Conservation (phyloP, 768 basidiomycete species). For the Phaeotremella fagi region DNA sequence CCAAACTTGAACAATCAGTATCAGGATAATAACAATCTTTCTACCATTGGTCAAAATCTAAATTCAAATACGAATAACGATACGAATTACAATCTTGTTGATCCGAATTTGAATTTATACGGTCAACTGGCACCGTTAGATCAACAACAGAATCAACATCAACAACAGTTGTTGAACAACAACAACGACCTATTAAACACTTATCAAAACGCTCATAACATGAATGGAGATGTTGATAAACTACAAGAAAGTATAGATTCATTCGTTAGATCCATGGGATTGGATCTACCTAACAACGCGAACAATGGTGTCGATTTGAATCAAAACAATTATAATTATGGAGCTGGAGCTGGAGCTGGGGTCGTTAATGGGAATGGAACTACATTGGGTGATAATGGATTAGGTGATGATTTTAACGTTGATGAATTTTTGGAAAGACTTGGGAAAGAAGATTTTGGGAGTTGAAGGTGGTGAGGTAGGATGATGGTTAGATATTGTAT, state of each 20-base stretch:
- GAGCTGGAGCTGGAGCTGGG: neutral
- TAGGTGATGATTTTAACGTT: slow-evolving; percentile 34
- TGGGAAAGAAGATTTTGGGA: slow-evolving; percentile 15
- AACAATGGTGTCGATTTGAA: too few relatives aligned
- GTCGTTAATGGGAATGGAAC: neutral
- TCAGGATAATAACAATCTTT: neutral
- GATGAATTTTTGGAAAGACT: slow-evolving; percentile 34
- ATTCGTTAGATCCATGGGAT: slow-evolving; percentile 65
- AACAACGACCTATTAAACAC: slow-evolving; percentile 55
- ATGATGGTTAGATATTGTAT: neutral
- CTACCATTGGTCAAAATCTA: slow-evolving; percentile 30
- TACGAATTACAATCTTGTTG: slow-evolving; percentile 2
- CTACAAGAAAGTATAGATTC: slow-evolving; percentile 65
- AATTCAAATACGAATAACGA: slow-evolving; percentile 12
- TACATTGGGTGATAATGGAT: slow-evolving; percentile 6
- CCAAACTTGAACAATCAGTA: neutral
- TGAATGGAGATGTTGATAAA: slow-evolving; percentile 68
- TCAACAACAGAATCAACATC: too few relatives aligned
- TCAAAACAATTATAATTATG: too few relatives aligned
- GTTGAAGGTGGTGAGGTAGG: neutral
- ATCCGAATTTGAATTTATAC: slow-evolving; percentile 38
- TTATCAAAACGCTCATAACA: slow-evolving; percentile 61
- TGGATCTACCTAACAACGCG: slow-evolving; percentile 53
- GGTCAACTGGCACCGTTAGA: slow-evolving; percentile 33
- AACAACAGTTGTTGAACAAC: slow-evolving; percentile 44